Percentiles rank a stretch among this genome's conserved stretches.
phyloP scores from a whole-genome alignment of 768 basidiomycete genomes.

The Boletellus ananiceps region DNA sequence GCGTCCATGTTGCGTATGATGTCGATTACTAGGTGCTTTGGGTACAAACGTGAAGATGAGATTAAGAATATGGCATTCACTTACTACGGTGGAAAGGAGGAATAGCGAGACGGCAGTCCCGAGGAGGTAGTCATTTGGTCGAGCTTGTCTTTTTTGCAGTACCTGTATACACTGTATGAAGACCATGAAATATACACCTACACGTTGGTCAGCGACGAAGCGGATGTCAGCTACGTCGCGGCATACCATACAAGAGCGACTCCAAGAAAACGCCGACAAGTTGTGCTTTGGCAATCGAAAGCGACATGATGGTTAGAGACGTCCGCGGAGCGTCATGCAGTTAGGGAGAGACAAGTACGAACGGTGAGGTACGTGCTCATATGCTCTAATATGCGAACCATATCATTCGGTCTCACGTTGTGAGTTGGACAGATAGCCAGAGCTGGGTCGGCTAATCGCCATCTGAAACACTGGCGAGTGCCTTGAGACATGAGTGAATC shows the following conservation, averaged over 20 bases:
- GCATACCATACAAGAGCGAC: background rate
- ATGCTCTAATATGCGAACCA: too few species aligned
- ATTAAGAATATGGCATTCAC: background rate
- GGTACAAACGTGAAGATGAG: background rate
- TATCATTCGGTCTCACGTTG: too few species aligned
- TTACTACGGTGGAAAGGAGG: background rate
- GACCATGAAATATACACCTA: background rate
- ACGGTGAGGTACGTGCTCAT: too few species aligned
- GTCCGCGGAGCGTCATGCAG: too few species aligned
- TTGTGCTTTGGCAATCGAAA: too few species aligned
- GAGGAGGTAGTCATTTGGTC: background rate
- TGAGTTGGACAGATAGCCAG: too few species aligned
- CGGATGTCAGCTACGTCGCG: background rate
- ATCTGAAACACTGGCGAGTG: too few species aligned
- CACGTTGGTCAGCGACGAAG: background rate
- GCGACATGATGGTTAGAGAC: too few species aligned
- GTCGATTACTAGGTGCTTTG: slow-evolving; percentile 1
- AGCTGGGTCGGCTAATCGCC: too few species aligned
- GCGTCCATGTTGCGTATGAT: background rate
- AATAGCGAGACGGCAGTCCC: background rate
- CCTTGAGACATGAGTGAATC: too few species aligned
- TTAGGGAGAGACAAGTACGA: too few species aligned
- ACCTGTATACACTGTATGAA: background rate
- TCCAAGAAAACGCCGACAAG: background rate
- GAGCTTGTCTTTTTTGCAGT: background rate